Percentiles rank a stretch among this genome's conserved stretches.
Conservation (phyloP, 169 alveolate genomes). For the Eimeria acervulina region DNA sequence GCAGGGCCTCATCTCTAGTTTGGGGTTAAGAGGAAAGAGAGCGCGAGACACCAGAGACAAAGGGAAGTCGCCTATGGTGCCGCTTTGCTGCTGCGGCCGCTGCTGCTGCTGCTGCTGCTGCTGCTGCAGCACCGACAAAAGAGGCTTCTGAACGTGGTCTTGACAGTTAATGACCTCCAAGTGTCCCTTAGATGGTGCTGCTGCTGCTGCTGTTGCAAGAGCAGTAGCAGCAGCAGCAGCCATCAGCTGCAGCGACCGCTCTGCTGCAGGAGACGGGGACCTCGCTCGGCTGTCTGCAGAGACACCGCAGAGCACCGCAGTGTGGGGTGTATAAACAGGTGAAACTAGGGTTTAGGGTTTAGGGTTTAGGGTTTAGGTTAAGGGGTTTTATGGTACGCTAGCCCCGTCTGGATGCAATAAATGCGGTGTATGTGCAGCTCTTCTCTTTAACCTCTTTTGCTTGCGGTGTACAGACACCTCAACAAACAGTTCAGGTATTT, state of each 20-base stretch:
- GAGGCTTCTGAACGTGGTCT: not conserved
- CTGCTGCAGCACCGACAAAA: constrained; percentile 1
- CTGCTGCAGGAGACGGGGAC: constrained; percentile 16
- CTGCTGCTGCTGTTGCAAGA: not conserved
- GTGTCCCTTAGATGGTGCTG: not conserved
- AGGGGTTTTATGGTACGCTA: no score
- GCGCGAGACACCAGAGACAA: constrained; percentile 43
- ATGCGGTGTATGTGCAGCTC: no score
- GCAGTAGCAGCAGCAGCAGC: constrained; percentile 46
- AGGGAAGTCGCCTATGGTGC: constrained; percentile 42
- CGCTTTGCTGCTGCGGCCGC: not conserved
- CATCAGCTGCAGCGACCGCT: constrained; percentile 55
- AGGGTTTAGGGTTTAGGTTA: no score
- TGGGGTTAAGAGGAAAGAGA: constrained; percentile 9
- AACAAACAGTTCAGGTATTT: no score
- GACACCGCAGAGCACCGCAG: not conserved
- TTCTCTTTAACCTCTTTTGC: no score
- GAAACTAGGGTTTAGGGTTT: no score
- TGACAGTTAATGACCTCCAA: not conserved
- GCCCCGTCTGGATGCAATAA: no score
- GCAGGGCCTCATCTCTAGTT: not conserved
- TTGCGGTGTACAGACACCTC: no score
- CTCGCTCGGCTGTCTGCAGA: constrained; percentile 17
- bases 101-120: not conserved
- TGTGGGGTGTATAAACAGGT: no score